These are phyloP conservation scores for Polysphondylium violaceum DNA, from an alignment of 78 protist species.

Conservation along the genomic window DNA sequence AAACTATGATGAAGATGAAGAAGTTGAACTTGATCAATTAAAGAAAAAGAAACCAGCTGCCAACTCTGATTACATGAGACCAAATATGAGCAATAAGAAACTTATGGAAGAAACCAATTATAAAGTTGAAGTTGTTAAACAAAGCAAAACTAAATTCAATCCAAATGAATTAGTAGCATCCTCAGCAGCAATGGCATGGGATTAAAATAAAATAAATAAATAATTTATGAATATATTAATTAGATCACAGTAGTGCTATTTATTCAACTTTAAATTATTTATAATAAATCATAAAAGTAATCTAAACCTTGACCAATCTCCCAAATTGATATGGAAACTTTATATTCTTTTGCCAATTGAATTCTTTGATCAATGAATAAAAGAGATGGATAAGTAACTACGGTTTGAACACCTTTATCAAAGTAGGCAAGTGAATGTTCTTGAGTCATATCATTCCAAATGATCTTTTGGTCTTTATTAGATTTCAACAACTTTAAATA, in stretches of 20 bases:
- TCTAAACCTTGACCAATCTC: slow-evolving; percentile 70
- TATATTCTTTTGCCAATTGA: slow-evolving; percentile 20
- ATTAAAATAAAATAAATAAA: slow-evolving; percentile 1
- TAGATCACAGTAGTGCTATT: neutral
- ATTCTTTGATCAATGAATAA: slow-evolving; percentile 36
- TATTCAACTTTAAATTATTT: neutral
- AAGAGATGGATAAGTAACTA: slow-evolving; percentile 27
- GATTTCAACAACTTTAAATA: slow-evolving; percentile 2
- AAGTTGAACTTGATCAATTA: neutral
- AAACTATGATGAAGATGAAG: neutral
- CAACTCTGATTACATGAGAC: slow-evolving; percentile 6
- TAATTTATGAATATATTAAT: neutral
- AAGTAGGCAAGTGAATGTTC: slow-evolving; percentile 21
- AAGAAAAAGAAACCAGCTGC: neutral
- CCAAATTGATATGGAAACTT: slow-evolving; percentile 55
- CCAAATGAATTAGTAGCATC: neutral
- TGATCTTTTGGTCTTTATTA: slow-evolving; percentile 11
- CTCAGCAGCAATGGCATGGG: neutral
- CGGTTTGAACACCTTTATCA: neutral
- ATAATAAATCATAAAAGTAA: slow-evolving; percentile 42
- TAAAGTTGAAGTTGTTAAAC: neutral
- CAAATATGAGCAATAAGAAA: neutral
- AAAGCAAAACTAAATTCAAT: neutral
- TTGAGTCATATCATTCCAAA: neutral
- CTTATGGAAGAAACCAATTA: slow-evolving; percentile 3